Evolutionary conservation across 805 yeast genomes (phyloP), one percentile per base, ranked within the genome.

Genomic region (Wickerhamomyces alni): DNA sequence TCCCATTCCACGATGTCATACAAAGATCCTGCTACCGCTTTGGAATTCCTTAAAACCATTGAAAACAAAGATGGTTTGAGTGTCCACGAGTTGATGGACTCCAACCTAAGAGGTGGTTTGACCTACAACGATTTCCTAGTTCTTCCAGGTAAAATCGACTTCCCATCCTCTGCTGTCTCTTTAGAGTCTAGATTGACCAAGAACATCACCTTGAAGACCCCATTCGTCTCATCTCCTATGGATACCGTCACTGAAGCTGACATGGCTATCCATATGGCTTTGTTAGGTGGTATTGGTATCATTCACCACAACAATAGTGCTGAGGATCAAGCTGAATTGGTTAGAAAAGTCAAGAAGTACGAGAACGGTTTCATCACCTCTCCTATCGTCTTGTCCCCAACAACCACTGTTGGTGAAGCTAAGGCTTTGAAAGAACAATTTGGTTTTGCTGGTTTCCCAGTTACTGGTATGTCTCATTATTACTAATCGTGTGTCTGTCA

Each of bases 251-350:
- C 99, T 42, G 99, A 93, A 74, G 70, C 88, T 47, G 86, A 82
- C 45, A 93, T 93, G 99, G 99, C 99, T 50, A 91, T 93, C 55
- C 81, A 88, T 70, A 89, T 93, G 97, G 97, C 99, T 52, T 77
- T 93, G 52, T 77, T 89, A 56, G 99, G 99, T 65, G 99, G 99
- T 69, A 87, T 93, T 65, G 99, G 99, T 79, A 86, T 93, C 61
- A 81, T 93, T 57, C 99, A 93, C 68, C 97, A 93, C 74, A 93
- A 93, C 76, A 89, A 96, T 72, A 64, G 95, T 43, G 75, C 95
- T 43, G 98, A 91, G 41, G 98, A 88, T 65, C 99, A 93, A 71
- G 99, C 99, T 44, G 96, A 80, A 53, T 93, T 93, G 98, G 99
- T 93, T 47, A 84, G 76, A 65, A 86, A 85, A 69, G 99, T 93